Base-by-base conservation (phyloP, 345 rosid genomes). In the Populus pruinosa region DNA sequence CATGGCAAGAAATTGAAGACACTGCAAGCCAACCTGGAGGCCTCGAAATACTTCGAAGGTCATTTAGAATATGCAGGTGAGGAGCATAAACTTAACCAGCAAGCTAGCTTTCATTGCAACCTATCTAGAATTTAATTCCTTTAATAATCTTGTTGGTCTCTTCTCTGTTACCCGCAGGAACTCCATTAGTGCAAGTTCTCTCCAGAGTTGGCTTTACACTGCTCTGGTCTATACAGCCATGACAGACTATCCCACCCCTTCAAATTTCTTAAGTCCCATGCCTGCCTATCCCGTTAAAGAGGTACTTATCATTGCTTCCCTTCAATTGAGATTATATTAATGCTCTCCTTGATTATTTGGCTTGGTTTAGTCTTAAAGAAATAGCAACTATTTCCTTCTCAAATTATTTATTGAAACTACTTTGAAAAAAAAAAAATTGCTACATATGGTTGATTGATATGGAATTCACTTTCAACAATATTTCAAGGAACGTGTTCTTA, bases 211-310 rank as follows among this genome's bases (percentile, higher is more conserved):
- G 90, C 83, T 89, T 3, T 0, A 0, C 1, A 83, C 82, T 20
- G 95, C 91, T 2, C 84, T 74, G 69, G 25, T 9, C 2, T 87
- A 91, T 79, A 73, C 93, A 20, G 93, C 91, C 43, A 91, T 91
- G 95, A 86, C 91, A 1, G 91, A 89, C 80, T 91, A 91, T 74
- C 95, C 93, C 49, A 85, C 91, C 1, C 86, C 87, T 9, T 84
- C 93, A 1, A 88, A 86, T 80, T 86, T 88, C 71, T 53, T 87
- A 16, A 79, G 5, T 10, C 93, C 93, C 8, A 62, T 91, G 79
- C 93, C 95, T 0, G 88, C 95, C 50, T 75, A 85, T 72, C 93
- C 95, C 0, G 84, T 89, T 1, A 83, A 85, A 79, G 85, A 86
- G 92, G 94, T 89, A 49, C 18, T 1, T 0, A 2, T 27, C 63